Evolutionary conservation across 1,139 yeast genomes (phyloP), one percentile per base, ranked within the genome.

Genomic region (Arxiozyma heterogenica): DNA sequence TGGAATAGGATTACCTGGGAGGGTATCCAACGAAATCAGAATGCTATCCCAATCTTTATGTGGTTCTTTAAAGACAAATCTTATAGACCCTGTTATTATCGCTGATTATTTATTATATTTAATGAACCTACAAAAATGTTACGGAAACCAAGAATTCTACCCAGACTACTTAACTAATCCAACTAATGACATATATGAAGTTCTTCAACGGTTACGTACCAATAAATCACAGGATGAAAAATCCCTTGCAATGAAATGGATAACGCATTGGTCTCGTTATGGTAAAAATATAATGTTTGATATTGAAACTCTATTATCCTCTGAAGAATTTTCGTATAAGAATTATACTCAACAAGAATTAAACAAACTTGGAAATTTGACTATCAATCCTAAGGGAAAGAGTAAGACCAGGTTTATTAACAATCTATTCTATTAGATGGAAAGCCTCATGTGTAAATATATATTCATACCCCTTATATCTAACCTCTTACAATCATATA

Each of bases 41-140:
- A 88, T 91, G 95, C 73, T 91, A 44, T 80, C 86, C 4, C 73
- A 93, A 47, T 78, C 88, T 1, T 71, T 91, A 27, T 82, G 85
- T 22, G 95, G 95, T 1, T 84, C 95, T 54, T 86, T 91, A n/a
- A 83, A 82, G 56, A 73, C 81, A 1, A 77, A 80, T 11, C 76
- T 81, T 39, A 78, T 90, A 18, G 98, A 91, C 66, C 95, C 95
- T 0, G 83, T 86, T 8, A 79, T 89, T 49, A 87, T 86, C 57
- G 95, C 96, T 0, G 98, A 93, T 65, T 93, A 85, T 67, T 71
- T 93, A 46, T 73, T 93, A 34, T 93, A 76, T 64, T 72, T 86
- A 38, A 72, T 91, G 68, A 93, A 93, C 67, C 69, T 83, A 30
- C 86, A 81, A 58, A 43, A 23, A 21, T 23, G 39, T n/a, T 21